Evolutionary conservation across 2,329 filamentous ascomycete genomes (phyloP).

Genomic region (Tolypocladium nubicola): DNA sequence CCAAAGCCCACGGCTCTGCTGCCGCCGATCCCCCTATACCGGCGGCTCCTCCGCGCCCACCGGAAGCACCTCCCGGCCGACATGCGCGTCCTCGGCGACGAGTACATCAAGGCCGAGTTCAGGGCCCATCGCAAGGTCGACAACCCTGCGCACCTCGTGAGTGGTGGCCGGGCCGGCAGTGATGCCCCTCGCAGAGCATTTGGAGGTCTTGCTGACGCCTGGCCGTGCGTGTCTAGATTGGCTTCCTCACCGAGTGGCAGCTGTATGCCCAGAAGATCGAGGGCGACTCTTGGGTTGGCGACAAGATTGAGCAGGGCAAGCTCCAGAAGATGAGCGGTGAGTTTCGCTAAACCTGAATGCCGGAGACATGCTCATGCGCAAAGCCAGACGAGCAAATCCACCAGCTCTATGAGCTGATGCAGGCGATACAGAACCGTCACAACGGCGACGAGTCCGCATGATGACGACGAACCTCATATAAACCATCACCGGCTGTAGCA

Average conservation of each 20-base stretch:
- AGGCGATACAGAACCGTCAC: conserved; percentile 50
- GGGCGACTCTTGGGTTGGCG: conserved; percentile 74
- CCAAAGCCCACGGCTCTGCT: conserved; percentile 55
- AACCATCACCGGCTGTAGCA: not conserved
- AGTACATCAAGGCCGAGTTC: conserved; percentile 91
- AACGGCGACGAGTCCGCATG: conserved; percentile 15
- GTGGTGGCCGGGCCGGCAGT: conserved; percentile 11
- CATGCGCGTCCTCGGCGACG: conserved; percentile 74
- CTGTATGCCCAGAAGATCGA: conserved; percentile 87
- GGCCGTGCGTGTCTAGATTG: conserved; percentile 49
- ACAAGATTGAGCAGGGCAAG: conserved; percentile 73
- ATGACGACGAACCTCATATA: not conserved
- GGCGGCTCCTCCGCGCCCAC: conserved; percentile 77
- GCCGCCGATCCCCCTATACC: conserved; percentile 81
- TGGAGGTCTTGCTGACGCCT: not conserved
- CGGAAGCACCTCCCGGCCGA: conserved; percentile 65
- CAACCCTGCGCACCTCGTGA: conserved; percentile 83
- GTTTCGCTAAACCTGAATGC: conserved; percentile 15
- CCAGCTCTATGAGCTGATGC: conserved; percentile 91
- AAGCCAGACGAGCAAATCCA: conserved; percentile 75
- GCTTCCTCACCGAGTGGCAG: conserved; percentile 95
- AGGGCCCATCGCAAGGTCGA: conserved; percentile 73
- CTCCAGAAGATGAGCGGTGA: conserved; percentile 89
- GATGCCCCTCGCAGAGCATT: not conserved
- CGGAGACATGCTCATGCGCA: not conserved